These are phyloP conservation scores for Coemansia sp. DNA, from an alignment of 192 early-diverging fungal species.

Conservation along the genomic window DNA sequence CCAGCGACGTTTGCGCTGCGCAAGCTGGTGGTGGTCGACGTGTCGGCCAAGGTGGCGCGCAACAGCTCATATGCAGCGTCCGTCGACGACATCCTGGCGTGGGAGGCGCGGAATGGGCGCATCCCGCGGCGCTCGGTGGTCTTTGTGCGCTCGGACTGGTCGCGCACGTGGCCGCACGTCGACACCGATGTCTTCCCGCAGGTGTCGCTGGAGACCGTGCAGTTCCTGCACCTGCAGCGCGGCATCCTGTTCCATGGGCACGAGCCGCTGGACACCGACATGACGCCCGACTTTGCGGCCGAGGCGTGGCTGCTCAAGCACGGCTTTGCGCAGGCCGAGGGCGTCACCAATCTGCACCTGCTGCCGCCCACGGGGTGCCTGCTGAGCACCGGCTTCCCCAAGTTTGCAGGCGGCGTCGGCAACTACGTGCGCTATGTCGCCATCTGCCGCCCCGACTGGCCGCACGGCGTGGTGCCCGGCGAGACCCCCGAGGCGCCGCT, in stretches of 20 bases:
- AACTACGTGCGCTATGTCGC: constrained; percentile 53
- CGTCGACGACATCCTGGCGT: constrained; percentile 34
- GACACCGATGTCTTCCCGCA: constrained; percentile 51
- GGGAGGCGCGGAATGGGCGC: constrained; percentile 38
- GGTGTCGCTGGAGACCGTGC: constrained; percentile 39
- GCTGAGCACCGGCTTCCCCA: constrained; percentile 51
- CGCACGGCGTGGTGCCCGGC: constrained; percentile 33
- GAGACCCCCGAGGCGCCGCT: constrained; percentile 41
- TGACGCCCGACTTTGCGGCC: constrained; percentile 44
- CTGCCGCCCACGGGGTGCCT: constrained; percentile 50
- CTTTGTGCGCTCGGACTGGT: constrained; percentile 56
- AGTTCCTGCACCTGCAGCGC: constrained; percentile 47
- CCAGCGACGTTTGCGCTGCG: constrained; percentile 50
- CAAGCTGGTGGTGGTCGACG: constrained; percentile 52
- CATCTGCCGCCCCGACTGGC: constrained; percentile 43
- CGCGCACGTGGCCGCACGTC: constrained; percentile 47
- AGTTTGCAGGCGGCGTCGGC: constrained; percentile 49
- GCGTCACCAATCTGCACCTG: constrained; percentile 49
- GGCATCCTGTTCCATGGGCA: constrained; percentile 52
- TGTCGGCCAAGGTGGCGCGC: constrained; percentile 25
- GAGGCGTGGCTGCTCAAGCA: constrained; percentile 46
- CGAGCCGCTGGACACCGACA: constrained; percentile 54
- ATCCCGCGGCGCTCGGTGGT: constrained; percentile 44
- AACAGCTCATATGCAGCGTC: constrained; percentile 41
- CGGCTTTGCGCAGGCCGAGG: constrained; percentile 52